Conservation (phyloP, 2,329 filamentous ascomycete species). For the Myriosclerotinia duriaeana region DNA sequence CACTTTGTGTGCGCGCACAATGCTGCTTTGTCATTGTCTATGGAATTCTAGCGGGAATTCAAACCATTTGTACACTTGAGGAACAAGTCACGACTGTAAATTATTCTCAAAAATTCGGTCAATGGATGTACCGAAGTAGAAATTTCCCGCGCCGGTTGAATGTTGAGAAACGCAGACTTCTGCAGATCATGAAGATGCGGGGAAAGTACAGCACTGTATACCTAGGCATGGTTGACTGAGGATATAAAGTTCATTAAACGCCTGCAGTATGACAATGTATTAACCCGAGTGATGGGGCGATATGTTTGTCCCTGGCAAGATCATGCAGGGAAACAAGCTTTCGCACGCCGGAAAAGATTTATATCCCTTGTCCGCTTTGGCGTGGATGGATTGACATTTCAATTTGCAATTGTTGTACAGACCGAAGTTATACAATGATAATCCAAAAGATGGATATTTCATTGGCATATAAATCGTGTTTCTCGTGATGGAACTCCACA, state of each 20-base stretch:
- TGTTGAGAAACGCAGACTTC: slow-evolving; percentile 19
- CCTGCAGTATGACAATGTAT: not conserved
- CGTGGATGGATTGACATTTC: not conserved
- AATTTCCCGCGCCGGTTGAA: slow-evolving; percentile 24
- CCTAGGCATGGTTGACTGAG: not conserved
- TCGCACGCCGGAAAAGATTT: not conserved
- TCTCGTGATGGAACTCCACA: not conserved
- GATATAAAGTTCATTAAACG: not conserved
- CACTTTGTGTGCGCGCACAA: not conserved
- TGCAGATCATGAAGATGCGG: slow-evolving; percentile 21
- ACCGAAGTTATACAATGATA: not conserved
- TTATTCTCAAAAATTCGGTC: slow-evolving; percentile 12
- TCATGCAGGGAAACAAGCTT: not conserved
- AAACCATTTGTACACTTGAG: slow-evolving; percentile 11
- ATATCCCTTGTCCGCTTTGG: not conserved
- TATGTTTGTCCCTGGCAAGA: not conserved
- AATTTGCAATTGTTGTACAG: not conserved
- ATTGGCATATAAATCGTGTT: not conserved
- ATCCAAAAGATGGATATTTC: not conserved
- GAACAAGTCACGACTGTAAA: not conserved
- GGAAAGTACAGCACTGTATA: slow-evolving; percentile 10
- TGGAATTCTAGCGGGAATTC: not conserved
- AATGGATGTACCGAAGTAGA: slow-evolving; percentile 22
- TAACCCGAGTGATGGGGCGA: slow-evolving; percentile 9
- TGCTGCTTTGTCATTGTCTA: slow-evolving; percentile 10